These are phyloP conservation scores for Thermothelomyces thermophilus DNA, from an alignment of 2,329 filamentous ascomycete species.

Conservation along the genomic window DNA sequence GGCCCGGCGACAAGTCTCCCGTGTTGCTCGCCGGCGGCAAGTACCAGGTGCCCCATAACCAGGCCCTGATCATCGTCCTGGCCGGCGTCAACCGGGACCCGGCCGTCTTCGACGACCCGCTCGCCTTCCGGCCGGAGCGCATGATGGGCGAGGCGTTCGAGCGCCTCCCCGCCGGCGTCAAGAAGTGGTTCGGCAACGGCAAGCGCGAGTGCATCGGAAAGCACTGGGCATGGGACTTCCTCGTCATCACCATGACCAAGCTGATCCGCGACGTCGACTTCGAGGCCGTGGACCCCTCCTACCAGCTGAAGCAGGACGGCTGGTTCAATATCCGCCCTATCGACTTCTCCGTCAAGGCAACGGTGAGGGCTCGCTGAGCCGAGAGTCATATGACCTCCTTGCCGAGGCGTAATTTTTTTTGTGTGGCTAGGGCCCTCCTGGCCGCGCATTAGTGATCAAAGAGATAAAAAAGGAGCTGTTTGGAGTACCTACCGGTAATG, in stretches of 20 bases:
- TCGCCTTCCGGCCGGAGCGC: conserved; percentile 41
- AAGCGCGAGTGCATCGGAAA: conserved; percentile 47
- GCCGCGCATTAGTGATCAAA: too few species aligned
- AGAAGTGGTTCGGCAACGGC: conserved; percentile 47
- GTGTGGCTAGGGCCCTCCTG: too few species aligned
- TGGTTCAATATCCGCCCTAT: conserved; percentile 48
- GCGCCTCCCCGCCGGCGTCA: conserved; percentile 37
- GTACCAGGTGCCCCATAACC: conserved; percentile 43
- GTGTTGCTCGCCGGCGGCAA: conserved; percentile 42
- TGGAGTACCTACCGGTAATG: too few species aligned
- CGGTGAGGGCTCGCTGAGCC: conserved; percentile 28
- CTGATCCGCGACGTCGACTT: conserved; percentile 42
- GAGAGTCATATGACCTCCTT: too few species aligned
- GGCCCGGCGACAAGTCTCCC: conserved; percentile 35
- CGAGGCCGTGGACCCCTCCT: conserved; percentile 35
- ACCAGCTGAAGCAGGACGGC: conserved; percentile 40
- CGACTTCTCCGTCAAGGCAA: conserved; percentile 39
- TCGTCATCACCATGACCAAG: conserved; percentile 36
- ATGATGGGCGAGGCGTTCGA: conserved; percentile 43
- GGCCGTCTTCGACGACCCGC: conserved; percentile 40
- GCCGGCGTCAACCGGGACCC: conserved; percentile 46
- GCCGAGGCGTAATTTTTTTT: too few species aligned
- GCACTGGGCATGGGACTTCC: conserved; percentile 44
- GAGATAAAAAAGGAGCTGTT: too few species aligned
- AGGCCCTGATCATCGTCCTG: conserved; percentile 43